Evolutionary conservation across 805 yeast genomes (phyloP).

Genomic region (Yarrowia sp.): DNA sequence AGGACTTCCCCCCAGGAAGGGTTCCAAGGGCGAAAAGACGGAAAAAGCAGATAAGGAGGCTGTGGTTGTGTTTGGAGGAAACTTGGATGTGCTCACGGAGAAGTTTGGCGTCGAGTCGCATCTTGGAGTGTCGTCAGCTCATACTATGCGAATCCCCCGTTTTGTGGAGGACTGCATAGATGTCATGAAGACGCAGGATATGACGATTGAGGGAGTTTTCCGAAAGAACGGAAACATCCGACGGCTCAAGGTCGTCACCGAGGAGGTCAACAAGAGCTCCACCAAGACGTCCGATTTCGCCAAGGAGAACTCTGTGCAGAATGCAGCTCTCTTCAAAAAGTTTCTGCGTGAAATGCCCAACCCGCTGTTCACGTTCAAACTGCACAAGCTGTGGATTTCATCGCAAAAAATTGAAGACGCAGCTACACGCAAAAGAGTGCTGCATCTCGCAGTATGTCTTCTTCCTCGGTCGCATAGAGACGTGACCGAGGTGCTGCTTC

Average conservation of each 20-base stretch:
- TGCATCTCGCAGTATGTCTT: constrained; percentile 67
- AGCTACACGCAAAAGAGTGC: constrained; percentile 50
- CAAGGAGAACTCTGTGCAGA: constrained; percentile 80
- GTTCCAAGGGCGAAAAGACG: constrained; percentile 30
- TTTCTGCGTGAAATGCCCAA: constrained; percentile 90
- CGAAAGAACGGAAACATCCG: constrained; percentile 94
- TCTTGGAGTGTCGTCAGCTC: constrained; percentile 77
- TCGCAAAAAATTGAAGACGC: constrained; percentile 45
- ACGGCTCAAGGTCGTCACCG: constrained; percentile 68
- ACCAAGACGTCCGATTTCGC: constrained; percentile 66
- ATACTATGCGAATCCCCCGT: constrained; percentile 73
- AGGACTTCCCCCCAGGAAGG: not conserved
- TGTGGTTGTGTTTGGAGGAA: constrained; percentile 67
- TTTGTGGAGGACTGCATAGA: constrained; percentile 81
- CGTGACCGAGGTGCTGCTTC: constrained; percentile 76
- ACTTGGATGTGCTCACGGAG: constrained; percentile 63
- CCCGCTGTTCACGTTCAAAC: constrained; percentile 73
- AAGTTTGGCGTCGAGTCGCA: constrained; percentile 80
- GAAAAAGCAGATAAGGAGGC: constrained; percentile 30
- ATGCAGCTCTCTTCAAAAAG: constrained; percentile 89
- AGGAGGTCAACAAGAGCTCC: constrained; percentile 70
- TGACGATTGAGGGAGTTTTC: constrained; percentile 94
- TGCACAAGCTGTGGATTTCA: constrained; percentile 77
- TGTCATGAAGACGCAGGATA: constrained; percentile 83
- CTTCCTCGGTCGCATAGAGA: constrained; percentile 81